These are phyloP conservation scores for Erodium texanum DNA, from an alignment of 441 rosid genomes.

Conservation along the genomic window DNA sequence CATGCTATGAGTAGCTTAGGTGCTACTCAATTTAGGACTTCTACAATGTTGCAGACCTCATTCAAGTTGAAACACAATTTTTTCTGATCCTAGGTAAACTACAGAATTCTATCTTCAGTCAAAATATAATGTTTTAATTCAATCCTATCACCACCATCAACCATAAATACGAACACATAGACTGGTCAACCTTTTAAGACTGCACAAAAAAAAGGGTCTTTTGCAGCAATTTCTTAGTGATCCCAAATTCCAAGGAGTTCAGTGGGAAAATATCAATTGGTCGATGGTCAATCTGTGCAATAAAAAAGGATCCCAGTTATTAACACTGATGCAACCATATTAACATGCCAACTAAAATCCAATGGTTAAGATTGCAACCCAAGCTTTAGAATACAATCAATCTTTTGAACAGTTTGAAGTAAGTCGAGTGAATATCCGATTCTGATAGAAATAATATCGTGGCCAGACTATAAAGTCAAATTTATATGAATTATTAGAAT, in stretches of 20 bases:
- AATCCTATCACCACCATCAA: neutral
- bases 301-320: neutral
- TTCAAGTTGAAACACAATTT: neutral
- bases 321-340: neutral
- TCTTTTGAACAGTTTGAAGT: neutral
- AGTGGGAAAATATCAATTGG: neutral
- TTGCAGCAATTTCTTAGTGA: neutral
- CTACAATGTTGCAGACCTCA: neutral
- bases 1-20: neutral
- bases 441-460: neutral
- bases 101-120: neutral
- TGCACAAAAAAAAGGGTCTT: neutral
- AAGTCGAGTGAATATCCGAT: neutral
- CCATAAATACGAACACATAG: neutral
- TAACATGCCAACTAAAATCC: neutral
- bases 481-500: neutral
- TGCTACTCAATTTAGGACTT: neutral
- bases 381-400: neutral
- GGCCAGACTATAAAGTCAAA: neutral
- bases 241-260: neutral
- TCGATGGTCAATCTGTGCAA: neutral
- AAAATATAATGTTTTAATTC: neutral
- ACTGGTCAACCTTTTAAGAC: neutral
- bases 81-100: neutral
- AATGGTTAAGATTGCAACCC: neutral